Conservation (phyloP, 2,329 filamentous ascomycete species). For the Xylaria arbuscula region DNA sequence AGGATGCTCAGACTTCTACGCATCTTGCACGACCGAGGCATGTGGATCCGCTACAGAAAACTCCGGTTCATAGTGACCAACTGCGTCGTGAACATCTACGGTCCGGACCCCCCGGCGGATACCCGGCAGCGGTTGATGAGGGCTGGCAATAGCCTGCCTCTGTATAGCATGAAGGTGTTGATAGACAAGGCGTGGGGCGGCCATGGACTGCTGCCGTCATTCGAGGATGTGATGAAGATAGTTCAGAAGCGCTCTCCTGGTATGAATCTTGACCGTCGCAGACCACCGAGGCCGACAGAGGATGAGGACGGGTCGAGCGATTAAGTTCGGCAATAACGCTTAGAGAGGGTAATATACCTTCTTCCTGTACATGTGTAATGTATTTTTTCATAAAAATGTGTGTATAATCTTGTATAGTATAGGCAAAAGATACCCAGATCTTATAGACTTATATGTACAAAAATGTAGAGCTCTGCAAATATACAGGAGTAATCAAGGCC, state of each 20-base stretch:
- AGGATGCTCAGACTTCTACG: constrained; percentile 51
- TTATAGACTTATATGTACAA: constrained; percentile 3
- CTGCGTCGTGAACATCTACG: constrained; percentile 52
- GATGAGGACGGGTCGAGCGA: not conserved
- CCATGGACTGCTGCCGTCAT: constrained; percentile 47
- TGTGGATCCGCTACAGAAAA: constrained; percentile 41
- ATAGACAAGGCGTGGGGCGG: constrained; percentile 55
- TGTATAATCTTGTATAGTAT: constrained; percentile 17
- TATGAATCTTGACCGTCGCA: constrained; percentile 12
- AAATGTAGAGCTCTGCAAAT: not conserved
- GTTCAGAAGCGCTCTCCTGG: constrained; percentile 42
- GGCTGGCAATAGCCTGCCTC: constrained; percentile 45
- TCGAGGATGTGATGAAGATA: constrained; percentile 44
- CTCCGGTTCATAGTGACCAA: constrained; percentile 48
- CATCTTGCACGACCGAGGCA: constrained; percentile 49
- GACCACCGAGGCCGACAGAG: not conserved
- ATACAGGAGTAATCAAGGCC: not conserved
- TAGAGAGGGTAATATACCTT: not conserved
- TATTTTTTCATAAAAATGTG: not conserved
- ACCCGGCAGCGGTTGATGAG: constrained; percentile 40
- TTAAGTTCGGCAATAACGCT: not conserved
- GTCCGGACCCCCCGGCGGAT: constrained; percentile 41
- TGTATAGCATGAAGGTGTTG: constrained; percentile 51
- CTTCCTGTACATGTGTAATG: not conserved
- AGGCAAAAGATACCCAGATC: constrained; percentile 17